Base-by-base conservation (phyloP, 306 rosid species). In the Hylodesmum podocarpum region DNA sequence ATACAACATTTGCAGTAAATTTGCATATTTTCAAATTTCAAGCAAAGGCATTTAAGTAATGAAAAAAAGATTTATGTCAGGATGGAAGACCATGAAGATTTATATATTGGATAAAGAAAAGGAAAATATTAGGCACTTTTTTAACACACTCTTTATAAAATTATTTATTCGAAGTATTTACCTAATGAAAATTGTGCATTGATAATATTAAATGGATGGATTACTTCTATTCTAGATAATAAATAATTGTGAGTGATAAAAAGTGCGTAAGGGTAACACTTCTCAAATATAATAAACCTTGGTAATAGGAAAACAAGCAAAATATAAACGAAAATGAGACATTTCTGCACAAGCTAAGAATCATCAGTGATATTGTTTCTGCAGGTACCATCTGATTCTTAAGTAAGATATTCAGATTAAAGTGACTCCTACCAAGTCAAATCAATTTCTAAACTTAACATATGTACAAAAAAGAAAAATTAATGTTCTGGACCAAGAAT, bases 1-100 rank as follows among this genome's bases (percentile, higher is more conserved):
- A 39, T 65, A 49, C 58, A 75, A 18, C 18, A 24, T 78, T 55
- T 64, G 24, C 44, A 41, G 49, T 68, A 58, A 72, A 54, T 36
- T 64, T 12, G 2, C 40, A 65, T 29, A 25, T 18, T 55, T 6
- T n/a, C 67, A 68, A 37, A 54, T 55, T 6, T n/a, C 67, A 68
- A 37, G 62, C 39, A 62, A 19, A 43, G 7, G 40, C 37, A 67
- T 29, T 22, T 18, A 16, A 53, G 12, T 55, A 37, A 19, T 21
- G 22, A 18, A 63, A 3, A 47, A 5, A 62, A 51, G 8, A n/a
- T 34, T 63, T 49, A 33, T 58, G 58, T 28, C 27, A 15, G 31
- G 63, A 53, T 70, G 28, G 24, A 59, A 44, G 40, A 27, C 41
- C 28, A 8, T 31, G 37, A 68, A 12, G 27, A 12, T 62, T 61